Evolutionary conservation across 768 basidiomycete species (phyloP).

Genomic region (Panus rudis): DNA sequence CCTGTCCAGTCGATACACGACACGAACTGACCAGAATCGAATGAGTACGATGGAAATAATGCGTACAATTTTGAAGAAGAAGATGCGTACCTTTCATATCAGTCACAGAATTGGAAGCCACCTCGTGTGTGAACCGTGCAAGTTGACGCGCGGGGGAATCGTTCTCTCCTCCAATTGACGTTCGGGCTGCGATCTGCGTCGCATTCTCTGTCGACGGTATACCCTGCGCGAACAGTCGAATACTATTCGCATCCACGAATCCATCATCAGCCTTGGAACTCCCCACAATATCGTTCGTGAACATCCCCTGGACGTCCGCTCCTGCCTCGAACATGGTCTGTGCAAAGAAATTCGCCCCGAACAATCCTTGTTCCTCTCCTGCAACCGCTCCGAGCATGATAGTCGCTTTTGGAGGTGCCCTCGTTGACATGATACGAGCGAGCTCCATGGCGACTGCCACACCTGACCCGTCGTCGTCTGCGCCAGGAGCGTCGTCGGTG

Average conservation of each 20-base stretch:
- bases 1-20: conserved; percentile 45
- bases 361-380: conserved; percentile 48
- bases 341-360: conserved; percentile 42
- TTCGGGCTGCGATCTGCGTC: conserved; percentile 26
- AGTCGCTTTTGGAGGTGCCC: conserved; percentile 38
- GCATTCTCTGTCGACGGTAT: conserved; percentile 40
- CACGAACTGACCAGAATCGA: conserved; percentile 31
- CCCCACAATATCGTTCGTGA: conserved; percentile 53
- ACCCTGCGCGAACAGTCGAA: conserved; percentile 46
- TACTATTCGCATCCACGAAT: conserved; percentile 37
- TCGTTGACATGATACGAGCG: conserved; percentile 41
- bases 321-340: conserved; percentile 33
- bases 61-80: neutral
- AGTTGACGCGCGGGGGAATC: conserved; percentile 47
- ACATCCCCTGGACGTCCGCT: conserved; percentile 49
- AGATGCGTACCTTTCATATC: conserved; percentile 39
- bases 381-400: conserved; percentile 45
- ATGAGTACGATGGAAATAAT: too few relatives aligned
- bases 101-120: conserved; percentile 39
- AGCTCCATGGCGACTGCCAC: conserved; percentile 50
- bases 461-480: conserved; percentile 48
- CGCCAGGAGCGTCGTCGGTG: conserved; percentile 41
- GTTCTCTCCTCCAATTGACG: conserved; percentile 45
- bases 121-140: conserved; percentile 45
- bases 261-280: conserved; percentile 44